A percentile compares a stretch with the other conserved stretches of the same genome.
These are phyloP conservation scores for Cunninghamia lanceolata DNA, from an alignment of 75 land plant species.

Conservation along the genomic window DNA sequence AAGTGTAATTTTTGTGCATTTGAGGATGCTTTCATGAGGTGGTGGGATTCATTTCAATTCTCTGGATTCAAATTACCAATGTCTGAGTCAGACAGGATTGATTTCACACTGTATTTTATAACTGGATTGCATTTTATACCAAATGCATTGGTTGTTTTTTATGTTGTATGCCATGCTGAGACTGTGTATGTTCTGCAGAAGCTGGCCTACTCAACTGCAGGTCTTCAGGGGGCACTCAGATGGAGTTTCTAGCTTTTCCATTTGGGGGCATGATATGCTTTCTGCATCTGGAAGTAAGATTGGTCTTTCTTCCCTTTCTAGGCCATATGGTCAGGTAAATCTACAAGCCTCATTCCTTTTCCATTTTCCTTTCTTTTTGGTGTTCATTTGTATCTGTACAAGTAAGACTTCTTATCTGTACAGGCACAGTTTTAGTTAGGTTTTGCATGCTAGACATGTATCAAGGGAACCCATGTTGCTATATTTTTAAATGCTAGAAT, in stretches of 20 bases:
- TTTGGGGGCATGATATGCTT: conserved; percentile 81
- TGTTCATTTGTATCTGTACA: neutral
- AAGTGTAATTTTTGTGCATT: neutral
- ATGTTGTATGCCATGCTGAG: neutral
- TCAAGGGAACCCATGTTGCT: neutral
- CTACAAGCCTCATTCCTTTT: neutral
- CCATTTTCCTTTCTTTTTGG: neutral
- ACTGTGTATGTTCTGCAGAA: conserved; percentile 35
- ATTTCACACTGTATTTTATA: neutral
- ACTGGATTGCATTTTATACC: neutral
- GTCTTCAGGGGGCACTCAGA: conserved; percentile 74
- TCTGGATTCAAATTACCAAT: neutral
- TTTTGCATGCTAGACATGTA: neutral
- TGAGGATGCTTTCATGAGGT: neutral
- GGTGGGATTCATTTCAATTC: neutral
- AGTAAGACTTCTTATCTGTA: neutral
- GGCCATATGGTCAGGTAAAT: conserved; percentile 36
- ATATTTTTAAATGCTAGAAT: neutral
- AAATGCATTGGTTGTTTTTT: neutral
- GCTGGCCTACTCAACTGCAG: conserved; percentile 32
- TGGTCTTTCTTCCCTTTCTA: conserved; percentile 66
- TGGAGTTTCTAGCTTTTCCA: conserved; percentile 67
- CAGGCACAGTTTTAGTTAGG: neutral
- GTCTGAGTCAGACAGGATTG: neutral
- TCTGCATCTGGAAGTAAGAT: conserved; percentile 82